A percentile compares a stretch with the other conserved stretches of the same genome.
Conservation (phyloP, 2,329 filamentous ascomycete genomes). For the Coniochaeta ligniaria region DNA sequence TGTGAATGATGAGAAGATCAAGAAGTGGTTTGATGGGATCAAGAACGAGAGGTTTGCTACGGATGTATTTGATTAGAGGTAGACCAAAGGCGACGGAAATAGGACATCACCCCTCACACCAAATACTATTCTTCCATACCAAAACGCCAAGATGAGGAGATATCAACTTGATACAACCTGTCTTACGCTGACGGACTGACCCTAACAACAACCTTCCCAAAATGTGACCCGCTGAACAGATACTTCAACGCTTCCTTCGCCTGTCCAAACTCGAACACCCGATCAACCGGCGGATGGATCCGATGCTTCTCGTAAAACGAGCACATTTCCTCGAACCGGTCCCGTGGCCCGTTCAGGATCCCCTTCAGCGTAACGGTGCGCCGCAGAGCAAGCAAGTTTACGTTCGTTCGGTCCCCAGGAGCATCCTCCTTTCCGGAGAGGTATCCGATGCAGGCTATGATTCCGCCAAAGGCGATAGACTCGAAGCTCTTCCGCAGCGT, state of each 20-base stretch:
- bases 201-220: conserved; percentile 44
- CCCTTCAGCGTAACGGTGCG: conserved; percentile 42
- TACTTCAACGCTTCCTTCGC: conserved; percentile 38
- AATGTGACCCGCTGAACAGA: conserved; percentile 40
- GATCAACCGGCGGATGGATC: conserved; percentile 34
- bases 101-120: too few species aligned
- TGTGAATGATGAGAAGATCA: conserved; percentile 16
- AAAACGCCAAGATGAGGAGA: too few species aligned
- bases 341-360: conserved; percentile 53
- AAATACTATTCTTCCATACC: too few species aligned
- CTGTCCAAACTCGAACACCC: conserved; percentile 32
- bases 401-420: conserved; percentile 44
- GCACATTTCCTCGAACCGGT: conserved; percentile 47
- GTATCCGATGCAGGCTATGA: conserved; percentile 42
- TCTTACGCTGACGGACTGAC: conserved; percentile 8
- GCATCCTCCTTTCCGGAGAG: conserved; percentile 46
- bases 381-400: conserved; percentile 47
- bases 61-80: conserved; percentile 41
- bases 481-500: conserved; percentile 46
- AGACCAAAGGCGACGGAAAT: too few species aligned
- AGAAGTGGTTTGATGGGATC: conserved; percentile 40
- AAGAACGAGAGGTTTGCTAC: conserved; percentile 50
- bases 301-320: conserved; percentile 26
- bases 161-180: neutral
- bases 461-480: conserved; percentile 45